Evolutionary conservation across 2,329 filamentous ascomycete genomes (phyloP).

Genomic region (Ophiosphaerella narmari): DNA sequence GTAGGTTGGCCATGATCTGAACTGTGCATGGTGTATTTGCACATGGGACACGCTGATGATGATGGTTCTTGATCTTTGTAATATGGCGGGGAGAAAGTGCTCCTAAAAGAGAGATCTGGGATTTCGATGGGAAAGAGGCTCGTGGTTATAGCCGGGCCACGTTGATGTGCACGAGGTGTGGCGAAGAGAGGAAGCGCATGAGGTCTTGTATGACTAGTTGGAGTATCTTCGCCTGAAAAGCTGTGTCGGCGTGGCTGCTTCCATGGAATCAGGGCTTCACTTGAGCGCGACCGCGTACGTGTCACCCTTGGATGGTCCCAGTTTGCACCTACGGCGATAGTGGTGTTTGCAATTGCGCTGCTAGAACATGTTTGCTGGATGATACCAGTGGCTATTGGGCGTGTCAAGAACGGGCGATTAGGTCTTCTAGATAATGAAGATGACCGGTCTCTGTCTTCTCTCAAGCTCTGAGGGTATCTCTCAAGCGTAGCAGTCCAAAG

Average conservation of each 20-base stretch:
- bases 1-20: slow-evolving; percentile 25
- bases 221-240: slow-evolving; percentile 1
- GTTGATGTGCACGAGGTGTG: slow-evolving; percentile 1
- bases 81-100: slow-evolving; percentile 6
- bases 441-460: slow-evolving; percentile 5
- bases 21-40: slow-evolving; percentile 23
- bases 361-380: slow-evolving; percentile 1
- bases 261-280: slow-evolving; percentile 5
- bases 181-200: slow-evolving; percentile 3
- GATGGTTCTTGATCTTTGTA: neutral
- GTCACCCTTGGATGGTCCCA: slow-evolving; percentile 1
- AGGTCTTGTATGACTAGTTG: neutral
- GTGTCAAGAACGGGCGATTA: slow-evolving; percentile 2
- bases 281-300: slow-evolving; percentile 3
- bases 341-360: neutral
- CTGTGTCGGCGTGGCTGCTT: slow-evolving; percentile 6
- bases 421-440: slow-evolving; percentile 4
- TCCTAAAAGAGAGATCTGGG: slow-evolving; percentile 9
- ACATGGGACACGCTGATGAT: slow-evolving; percentile 17
- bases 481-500: slow-evolving; percentile 2
- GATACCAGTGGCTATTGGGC: slow-evolving; percentile 3
- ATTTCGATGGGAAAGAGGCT: neutral
- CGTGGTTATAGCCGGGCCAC: slow-evolving; percentile 1
- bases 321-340: slow-evolving; percentile 1
- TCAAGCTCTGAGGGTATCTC: slow-evolving; percentile 3